phyloP scores from a whole-genome alignment of 306 rosid species.

The Trifolium dubium region DNA sequence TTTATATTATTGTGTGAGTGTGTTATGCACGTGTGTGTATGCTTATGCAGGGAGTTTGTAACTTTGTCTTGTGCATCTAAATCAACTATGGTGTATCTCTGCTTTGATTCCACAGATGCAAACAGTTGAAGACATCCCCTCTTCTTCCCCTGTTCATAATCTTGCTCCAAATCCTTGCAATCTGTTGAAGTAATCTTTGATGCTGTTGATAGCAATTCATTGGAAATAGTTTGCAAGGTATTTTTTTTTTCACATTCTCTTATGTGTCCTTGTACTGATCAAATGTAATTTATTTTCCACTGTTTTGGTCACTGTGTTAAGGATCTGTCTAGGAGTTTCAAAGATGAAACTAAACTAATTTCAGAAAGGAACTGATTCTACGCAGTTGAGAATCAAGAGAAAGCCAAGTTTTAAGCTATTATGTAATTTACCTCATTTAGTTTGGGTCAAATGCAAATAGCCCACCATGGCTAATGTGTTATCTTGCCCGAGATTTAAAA shows the following conservation, averaged over 20 bases:
- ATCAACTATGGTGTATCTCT: conserved; percentile 13
- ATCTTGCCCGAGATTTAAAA: neutral
- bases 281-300: neutral
- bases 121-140: neutral
- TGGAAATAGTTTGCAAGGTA: conserved; percentile 21
- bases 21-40: neutral
- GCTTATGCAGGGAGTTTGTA: neutral
- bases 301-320: neutral
- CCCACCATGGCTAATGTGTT: neutral
- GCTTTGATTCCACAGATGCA: conserved; percentile 17
- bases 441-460: neutral
- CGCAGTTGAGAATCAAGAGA: neutral
- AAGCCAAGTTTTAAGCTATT: neutral
- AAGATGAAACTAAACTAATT: no score
- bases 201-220: conserved; percentile 11
- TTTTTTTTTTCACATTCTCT: conserved; percentile 14
- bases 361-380: neutral
- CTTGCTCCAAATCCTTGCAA: conserved; percentile 25
- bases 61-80: neutral
- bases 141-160: neutral
- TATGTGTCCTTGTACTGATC: neutral
- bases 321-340: neutral
- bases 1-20: neutral
- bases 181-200: conserved; percentile 4
- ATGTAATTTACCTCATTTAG: neutral